Base-by-base conservation (phyloP, 164 flowering plant genomes). In the Taxillus chinensis region DNA sequence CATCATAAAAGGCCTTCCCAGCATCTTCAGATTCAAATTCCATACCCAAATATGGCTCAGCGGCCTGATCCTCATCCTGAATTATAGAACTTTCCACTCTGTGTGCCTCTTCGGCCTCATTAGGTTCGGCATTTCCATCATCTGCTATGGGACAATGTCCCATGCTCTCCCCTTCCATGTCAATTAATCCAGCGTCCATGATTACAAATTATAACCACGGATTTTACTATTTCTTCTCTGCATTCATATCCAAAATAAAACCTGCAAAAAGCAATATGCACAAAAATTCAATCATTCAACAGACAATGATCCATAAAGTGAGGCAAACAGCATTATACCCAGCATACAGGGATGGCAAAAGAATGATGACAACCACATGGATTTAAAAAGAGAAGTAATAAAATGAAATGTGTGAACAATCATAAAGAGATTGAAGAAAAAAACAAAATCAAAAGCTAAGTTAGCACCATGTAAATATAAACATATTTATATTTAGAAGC, bases 31-130 rank as follows among this genome's bases (percentile, higher is more conserved):
- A 74, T 49, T 82, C 82, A 67, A 90, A 90, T 67, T 87, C 88
- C 95, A 87, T 84, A 61, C 89, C 95, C 45, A 82, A 77, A 66
- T 71, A 67, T 17, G 90, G 96, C 64, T 87, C 90, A 8, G 45
- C 60, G 62, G 67, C 59, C 55, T 64, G 81, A 69, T 75, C 74
- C 41, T 74, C 86, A 64, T 70, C 77, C 52, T 71, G 78, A 51
- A 51, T 38, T 3, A 42, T 45, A 14, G 77, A 66, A 66, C 61
- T 66, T 40, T 71, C 85, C 53, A 59, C 65, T 49, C 66, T 39
- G 65, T 66, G 77, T 15, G 64, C 62, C 62, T 77, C 85, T 48
- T 71, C 75, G 45, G 68, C 67, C 9, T 71, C 75, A 69, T 56
- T 69, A 39, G 65, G 64, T 63, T 73, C 84, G 64, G 65, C 73